These are phyloP conservation scores for Arthrinium phaeospermum DNA, from an alignment of 2,329 filamentous ascomycete genomes.

Conservation along the genomic window DNA sequence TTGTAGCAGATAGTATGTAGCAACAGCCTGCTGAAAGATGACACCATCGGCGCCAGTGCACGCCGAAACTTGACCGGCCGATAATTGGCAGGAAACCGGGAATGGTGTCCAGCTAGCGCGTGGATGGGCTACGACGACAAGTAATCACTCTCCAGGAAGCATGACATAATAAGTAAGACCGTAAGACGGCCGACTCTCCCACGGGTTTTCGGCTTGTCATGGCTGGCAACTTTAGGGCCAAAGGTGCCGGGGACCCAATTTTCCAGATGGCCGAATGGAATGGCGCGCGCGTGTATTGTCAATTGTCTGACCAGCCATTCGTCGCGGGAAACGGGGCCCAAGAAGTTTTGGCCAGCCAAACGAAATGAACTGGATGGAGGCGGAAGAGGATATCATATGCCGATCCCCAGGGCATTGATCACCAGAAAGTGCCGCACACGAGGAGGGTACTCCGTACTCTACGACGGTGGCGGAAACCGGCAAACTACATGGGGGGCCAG, in stretches of 20 bases:
- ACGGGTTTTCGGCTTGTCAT: slow-evolving; percentile 16
- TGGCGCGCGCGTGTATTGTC: neutral
- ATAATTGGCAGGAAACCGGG: slow-evolving; percentile 3
- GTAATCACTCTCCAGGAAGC: neutral
- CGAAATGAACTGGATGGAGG: too few relatives aligned
- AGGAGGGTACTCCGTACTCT: neutral
- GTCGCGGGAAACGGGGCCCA: neutral
- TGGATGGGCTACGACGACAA: neutral
- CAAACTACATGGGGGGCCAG: slow-evolving; percentile 12
- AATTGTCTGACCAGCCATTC: slow-evolving; percentile 5
- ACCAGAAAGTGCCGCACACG: neutral
- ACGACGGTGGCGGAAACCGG: slow-evolving; percentile 17
- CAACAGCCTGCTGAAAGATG: neutral
- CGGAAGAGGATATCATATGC: neutral
- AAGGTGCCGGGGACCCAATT: slow-evolving; percentile 18
- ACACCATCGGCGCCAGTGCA: slow-evolving; percentile 14
- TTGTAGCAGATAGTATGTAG: neutral
- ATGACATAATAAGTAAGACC: slow-evolving; percentile 15
- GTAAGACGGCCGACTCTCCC: slow-evolving; percentile 11
- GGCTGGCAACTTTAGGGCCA: neutral
- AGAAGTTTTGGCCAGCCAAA: neutral
- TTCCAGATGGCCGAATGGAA: slow-evolving; percentile 1
- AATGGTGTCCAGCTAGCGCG: slow-evolving; percentile 8
- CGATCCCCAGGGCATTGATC: neutral
- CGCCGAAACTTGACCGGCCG: slow-evolving; percentile 15